A percentile compares a stretch with the other conserved stretches of the same genome.
Conservation (phyloP, 2,329 filamentous ascomycete species). For the Mycosphaerella sp. region DNA sequence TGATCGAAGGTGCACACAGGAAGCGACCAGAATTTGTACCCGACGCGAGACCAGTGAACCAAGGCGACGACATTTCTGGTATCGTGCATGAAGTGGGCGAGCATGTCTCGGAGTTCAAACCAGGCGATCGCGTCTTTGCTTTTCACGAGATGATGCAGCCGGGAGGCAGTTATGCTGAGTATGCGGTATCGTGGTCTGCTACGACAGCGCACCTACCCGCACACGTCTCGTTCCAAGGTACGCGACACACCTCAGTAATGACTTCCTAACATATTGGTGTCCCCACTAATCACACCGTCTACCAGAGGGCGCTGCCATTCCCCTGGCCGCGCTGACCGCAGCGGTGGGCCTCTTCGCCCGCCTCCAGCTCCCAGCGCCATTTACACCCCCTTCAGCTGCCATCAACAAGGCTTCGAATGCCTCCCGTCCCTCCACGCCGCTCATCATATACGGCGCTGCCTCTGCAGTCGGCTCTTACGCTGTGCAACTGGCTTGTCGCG, state of each 20-base stretch:
- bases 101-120: conserved; percentile 52
- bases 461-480: conserved; percentile 54
- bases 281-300: conserved; percentile 6
- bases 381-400: conserved; percentile 25
- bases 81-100: conserved; percentile 50
- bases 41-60: conserved; percentile 21
- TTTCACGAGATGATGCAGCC: conserved; percentile 49
- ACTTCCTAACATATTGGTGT: background rate
- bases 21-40: conserved; percentile 18
- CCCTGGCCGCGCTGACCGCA: conserved; percentile 43
- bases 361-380: conserved; percentile 40
- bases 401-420: conserved; percentile 3
- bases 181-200: conserved; percentile 50
- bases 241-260: background rate
- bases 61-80: conserved; percentile 35
- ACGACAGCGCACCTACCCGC: conserved; percentile 52
- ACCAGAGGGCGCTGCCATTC: conserved; percentile 40
- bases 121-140: conserved; percentile 52
- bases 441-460: conserved; percentile 47
- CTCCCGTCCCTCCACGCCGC: conserved; percentile 25
- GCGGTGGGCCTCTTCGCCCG: conserved; percentile 42
- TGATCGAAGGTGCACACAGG: conserved; percentile 7
- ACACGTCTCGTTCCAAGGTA: conserved; percentile 47
- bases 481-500: conserved; percentile 48
- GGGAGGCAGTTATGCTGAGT: conserved; percentile 55